Evolutionary conservation across 2,329 filamentous ascomycete species (phyloP).

Genomic region (Diplodia mutila): DNA sequence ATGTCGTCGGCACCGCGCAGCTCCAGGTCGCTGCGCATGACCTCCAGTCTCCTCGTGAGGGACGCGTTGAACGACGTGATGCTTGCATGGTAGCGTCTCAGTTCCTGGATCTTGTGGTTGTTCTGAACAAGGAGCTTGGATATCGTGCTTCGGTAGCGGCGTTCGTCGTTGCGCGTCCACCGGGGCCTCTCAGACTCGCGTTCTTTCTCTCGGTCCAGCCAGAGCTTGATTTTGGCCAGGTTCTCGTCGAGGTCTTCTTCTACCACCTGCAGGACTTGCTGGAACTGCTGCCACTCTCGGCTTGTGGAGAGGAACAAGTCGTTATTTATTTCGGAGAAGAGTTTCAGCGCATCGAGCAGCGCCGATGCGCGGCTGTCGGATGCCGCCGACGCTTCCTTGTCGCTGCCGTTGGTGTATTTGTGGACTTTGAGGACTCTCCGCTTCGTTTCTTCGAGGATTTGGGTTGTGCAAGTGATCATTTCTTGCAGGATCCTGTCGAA

Average conservation of each 20-base stretch:
- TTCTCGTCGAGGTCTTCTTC: conserved; percentile 30
- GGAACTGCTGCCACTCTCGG: conserved; percentile 28
- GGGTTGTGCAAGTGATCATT: neutral
- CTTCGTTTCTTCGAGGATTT: neutral
- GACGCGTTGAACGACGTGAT: conserved; percentile 27
- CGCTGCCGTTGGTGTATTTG: too few relatives aligned
- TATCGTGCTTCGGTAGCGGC: conserved; percentile 34
- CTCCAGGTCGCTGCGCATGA: neutral
- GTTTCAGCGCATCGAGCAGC: conserved; percentile 25
- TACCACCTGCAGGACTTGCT: conserved; percentile 29
- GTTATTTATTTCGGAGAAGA: neutral
- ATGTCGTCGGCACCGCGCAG: conserved; percentile 35
- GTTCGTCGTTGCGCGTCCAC: conserved; percentile 40
- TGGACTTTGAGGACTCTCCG: neutral
- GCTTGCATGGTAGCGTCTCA: conserved; percentile 4
- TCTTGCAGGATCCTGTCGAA: conserved; percentile 31
- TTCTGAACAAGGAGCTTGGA: conserved; percentile 26
- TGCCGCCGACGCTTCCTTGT: neutral
- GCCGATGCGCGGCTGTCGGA: neutral
- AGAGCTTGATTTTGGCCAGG: conserved; percentile 32
- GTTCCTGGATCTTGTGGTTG: neutral
- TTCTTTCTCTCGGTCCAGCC: conserved; percentile 34
- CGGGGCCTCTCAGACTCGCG: conserved; percentile 35
- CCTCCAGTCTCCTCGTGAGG: neutral
- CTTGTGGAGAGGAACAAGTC: neutral